These are phyloP conservation scores for Aspergillus sp. DNA, from an alignment of 2,329 filamentous ascomycete species.

Conservation along the genomic window DNA sequence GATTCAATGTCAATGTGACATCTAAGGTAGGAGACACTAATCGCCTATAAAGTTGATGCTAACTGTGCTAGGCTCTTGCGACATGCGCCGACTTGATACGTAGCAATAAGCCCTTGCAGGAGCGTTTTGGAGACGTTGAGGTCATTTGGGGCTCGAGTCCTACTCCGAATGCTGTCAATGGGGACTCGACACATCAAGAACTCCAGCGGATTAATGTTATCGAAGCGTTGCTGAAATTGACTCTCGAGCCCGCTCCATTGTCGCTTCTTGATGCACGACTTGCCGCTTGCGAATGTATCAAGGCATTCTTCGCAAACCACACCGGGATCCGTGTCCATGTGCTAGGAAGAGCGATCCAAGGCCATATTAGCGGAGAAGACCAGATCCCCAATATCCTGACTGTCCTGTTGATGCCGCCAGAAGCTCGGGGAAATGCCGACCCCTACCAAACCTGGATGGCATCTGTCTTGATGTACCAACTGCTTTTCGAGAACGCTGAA, in stretches of 20 bases:
- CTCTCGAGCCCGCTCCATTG: slow-evolving; percentile 66
- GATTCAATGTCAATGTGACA: slow-evolving; percentile 74
- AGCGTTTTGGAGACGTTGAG: slow-evolving; percentile 83
- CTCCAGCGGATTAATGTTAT: slow-evolving; percentile 78
- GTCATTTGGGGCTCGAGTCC: slow-evolving; percentile 54
- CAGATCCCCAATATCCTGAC: slow-evolving; percentile 87
- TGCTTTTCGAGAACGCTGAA: slow-evolving; percentile 76
- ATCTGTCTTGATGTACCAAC: slow-evolving; percentile 79
- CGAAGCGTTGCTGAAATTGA: slow-evolving; percentile 83
- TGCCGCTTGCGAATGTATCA: slow-evolving; percentile 85
- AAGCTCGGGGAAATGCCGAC: slow-evolving; percentile 66
- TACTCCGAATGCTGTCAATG: slow-evolving; percentile 34
- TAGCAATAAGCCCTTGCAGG: slow-evolving; percentile 77
- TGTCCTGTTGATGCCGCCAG: slow-evolving; percentile 70
- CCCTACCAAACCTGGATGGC: slow-evolving; percentile 92
- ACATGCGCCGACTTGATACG: slow-evolving; percentile 88
- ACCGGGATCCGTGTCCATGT: slow-evolving; percentile 82
- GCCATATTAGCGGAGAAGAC: slow-evolving; percentile 74
- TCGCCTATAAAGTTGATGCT: slow-evolving; percentile 24
- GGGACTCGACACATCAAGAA: slow-evolving; percentile 48
- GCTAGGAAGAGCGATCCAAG: slow-evolving; percentile 82
- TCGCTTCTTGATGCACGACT: slow-evolving; percentile 77
- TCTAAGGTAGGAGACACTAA: slow-evolving; percentile 62
- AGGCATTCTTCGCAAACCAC: slow-evolving; percentile 87
- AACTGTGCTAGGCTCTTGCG: slow-evolving; percentile 64